Evolutionary conservation across 2,329 filamentous ascomycete species (phyloP), one percentile per base, ranked within the genome.

Genomic region (Trichoderma semiorbis): DNA sequence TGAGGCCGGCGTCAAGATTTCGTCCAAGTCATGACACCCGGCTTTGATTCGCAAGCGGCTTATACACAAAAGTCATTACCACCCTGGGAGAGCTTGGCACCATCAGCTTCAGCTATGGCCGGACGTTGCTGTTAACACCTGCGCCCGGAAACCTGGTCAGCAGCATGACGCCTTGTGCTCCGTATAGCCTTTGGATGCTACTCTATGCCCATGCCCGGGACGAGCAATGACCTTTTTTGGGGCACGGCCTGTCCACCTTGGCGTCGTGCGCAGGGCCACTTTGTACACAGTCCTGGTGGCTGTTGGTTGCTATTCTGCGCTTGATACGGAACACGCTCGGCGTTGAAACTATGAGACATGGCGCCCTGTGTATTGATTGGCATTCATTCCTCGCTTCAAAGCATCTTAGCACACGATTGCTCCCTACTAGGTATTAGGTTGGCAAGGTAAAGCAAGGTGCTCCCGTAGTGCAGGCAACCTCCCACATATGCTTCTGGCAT

Each of bases 391-490:
- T 69, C 21, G 66, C 39, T 36, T 5, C 10, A 67, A 58, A 36
- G 50, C 64, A 43, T 57, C 32, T 39, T 30, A 21, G 32, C 24
- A 26, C 32, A 26, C 32, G 32, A 32, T 18, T 58, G 50, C 32
- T 39, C 16, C 36, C 39, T 43, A 4, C 64, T 58, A 21, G 32
- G 24, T 39, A n/a, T 43, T 43, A 4, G 3, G 24, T 16, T 6
- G 24, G 18, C 21, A n/a, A 43, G 26, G 60, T 28, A 28, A 26
- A 24, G 34, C 28, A 60, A 32, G 8, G 30, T n/a, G 8, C 18
- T n/a, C 18, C 28, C n/a, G 57, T 58, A 28, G 64, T 39, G 64
- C 64, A 67, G 53, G 65, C 26, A 68, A 60, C 65, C 65, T 60
- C 28, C 53, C 28, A 26, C 32, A 34, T 32, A 30, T 50, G 26